phyloP scores from a whole-genome alignment of 345 rosid species.

The Populus deltoides region DNA sequence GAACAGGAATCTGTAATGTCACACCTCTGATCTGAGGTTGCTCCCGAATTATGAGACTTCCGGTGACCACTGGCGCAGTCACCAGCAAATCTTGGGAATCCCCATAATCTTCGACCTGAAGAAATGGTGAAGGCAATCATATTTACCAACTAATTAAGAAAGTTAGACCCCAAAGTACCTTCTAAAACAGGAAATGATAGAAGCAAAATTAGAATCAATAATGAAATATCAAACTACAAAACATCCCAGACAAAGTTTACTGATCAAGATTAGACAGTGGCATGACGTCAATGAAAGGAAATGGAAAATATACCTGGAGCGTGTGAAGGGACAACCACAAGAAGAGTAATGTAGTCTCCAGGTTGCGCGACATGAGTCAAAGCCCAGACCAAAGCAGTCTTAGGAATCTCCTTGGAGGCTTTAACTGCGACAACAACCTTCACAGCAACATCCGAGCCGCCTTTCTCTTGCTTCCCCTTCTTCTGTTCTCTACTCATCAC shows the following conservation, averaged over 20 bases:
- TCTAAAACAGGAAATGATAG: background rate
- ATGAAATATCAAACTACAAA: background rate
- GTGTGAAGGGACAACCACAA: constrained; percentile 80
- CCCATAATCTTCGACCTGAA: constrained; percentile 85
- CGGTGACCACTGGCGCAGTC: constrained; percentile 86
- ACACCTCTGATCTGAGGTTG: constrained; percentile 63
- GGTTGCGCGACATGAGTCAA: constrained; percentile 97
- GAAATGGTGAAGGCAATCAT: background rate
- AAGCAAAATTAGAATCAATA: background rate
- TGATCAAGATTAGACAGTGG: background rate
- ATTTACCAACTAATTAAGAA: constrained; percentile 1
- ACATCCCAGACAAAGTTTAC: background rate
- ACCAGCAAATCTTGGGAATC: constrained; percentile 82
- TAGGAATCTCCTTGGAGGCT: constrained; percentile 93
- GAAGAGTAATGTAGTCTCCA: constrained; percentile 84
- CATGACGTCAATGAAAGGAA: constrained; percentile 1
- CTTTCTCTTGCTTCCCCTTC: constrained; percentile 53
- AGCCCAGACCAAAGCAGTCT: constrained; percentile 93
- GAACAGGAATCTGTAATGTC: constrained; percentile 93
- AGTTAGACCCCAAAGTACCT: background rate
- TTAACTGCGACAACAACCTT: constrained; percentile 93
- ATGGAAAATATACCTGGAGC: constrained; percentile 49
- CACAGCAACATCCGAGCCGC: constrained; percentile 48
- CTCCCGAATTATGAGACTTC: constrained; percentile 59
- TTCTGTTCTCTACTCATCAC: constrained; percentile 58